Conservation (phyloP, 2,329 filamentous ascomycete genomes). For the Myriangium duriaei region DNA sequence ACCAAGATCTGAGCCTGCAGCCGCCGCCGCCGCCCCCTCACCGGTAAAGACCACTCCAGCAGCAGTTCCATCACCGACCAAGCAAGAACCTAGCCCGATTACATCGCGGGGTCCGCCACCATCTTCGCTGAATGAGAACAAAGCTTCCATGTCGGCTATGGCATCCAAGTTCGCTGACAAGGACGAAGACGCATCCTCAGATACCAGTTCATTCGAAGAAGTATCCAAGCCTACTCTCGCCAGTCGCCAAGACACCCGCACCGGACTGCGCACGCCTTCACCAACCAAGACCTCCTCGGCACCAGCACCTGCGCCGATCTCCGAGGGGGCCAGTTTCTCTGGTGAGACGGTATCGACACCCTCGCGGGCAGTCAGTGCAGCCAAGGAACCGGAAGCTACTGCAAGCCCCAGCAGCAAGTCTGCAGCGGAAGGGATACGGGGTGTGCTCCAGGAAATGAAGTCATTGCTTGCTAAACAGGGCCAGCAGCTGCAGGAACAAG, state of each 20-base stretch:
- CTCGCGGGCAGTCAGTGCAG: slow-evolving; percentile 11
- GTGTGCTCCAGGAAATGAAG: slow-evolving; percentile 65
- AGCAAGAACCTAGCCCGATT: slow-evolving; percentile 38
- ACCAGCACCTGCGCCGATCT: slow-evolving; percentile 16
- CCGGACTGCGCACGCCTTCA: slow-evolving; percentile 18
- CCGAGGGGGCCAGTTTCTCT: slow-evolving; percentile 2
- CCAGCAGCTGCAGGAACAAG: slow-evolving; percentile 35
- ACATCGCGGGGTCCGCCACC: slow-evolving; percentile 44
- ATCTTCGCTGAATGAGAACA: slow-evolving; percentile 66
- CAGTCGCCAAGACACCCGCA: slow-evolving; percentile 29
- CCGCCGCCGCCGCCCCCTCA: slow-evolving; percentile 22
- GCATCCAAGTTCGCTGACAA: slow-evolving; percentile 77
- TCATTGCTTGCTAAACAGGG: slow-evolving; percentile 63
- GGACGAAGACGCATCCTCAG: slow-evolving; percentile 44
- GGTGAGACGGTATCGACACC: slow-evolving; percentile 12
- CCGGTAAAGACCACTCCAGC: slow-evolving; percentile 32
- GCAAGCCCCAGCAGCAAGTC: slow-evolving; percentile 22
- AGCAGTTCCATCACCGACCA: slow-evolving; percentile 31
- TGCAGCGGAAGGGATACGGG: slow-evolving; percentile 44
- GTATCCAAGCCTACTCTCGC: slow-evolving; percentile 50
- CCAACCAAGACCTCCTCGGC: slow-evolving; percentile 18
- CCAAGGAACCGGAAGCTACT: slow-evolving; percentile 14
- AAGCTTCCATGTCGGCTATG: slow-evolving; percentile 72
- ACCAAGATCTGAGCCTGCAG: slow-evolving; percentile 27
- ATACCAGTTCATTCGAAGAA: slow-evolving; percentile 77